Evolutionary conservation across 2,329 filamentous ascomycete species (phyloP), one percentile per base, ranked within the genome.

Genomic region (Colletotrichum melonis): DNA sequence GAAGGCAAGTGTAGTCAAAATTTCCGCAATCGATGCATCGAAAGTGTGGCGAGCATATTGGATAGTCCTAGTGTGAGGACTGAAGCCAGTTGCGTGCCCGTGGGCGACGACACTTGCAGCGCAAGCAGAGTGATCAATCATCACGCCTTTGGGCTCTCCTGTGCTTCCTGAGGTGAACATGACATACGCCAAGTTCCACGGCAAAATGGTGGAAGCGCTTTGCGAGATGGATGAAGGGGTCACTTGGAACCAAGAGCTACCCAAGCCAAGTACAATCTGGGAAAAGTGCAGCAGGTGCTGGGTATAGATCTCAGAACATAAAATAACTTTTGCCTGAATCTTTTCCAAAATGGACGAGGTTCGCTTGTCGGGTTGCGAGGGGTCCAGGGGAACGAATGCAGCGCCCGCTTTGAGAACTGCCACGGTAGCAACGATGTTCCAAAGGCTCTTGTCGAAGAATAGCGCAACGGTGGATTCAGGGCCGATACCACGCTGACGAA

Each of bases 1-100:
- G 38, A 86, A 81, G 12, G 87, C 82, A 5, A 92, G 81, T 0
- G 88, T 85, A 0, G 86, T 84, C 14, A 90, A 80, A 0, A 88
- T 86, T 73, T 91, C 89, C n/a, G 67, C 66, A 16, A 73, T 64
- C 6, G 66, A 73, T n/a, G 70, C 70, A 24, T 70, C 70, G 28
- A 73, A 73, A 1, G 70, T 66, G 24, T 73, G 67, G 19, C 66
- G 49, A 5, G 70, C 70, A 38, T 65, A 73, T 28, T 73, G 60
- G 12, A 73, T 35, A 16, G 42, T 30, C 24, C 70, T 63, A 3
- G 70, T 73, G 4, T 56, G 8, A 5, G 7, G 38, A 26, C 35
- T 35, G 42, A 73, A 69, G 1, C 70, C 67, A 5, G 67, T 64
- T 7, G 67, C 70, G 14, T 54, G 32, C 4, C 70, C 70, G 11